Evolutionary conservation across 2,329 filamentous ascomycete species (phyloP).

Genomic region (Teratosphaeria viscida): DNA sequence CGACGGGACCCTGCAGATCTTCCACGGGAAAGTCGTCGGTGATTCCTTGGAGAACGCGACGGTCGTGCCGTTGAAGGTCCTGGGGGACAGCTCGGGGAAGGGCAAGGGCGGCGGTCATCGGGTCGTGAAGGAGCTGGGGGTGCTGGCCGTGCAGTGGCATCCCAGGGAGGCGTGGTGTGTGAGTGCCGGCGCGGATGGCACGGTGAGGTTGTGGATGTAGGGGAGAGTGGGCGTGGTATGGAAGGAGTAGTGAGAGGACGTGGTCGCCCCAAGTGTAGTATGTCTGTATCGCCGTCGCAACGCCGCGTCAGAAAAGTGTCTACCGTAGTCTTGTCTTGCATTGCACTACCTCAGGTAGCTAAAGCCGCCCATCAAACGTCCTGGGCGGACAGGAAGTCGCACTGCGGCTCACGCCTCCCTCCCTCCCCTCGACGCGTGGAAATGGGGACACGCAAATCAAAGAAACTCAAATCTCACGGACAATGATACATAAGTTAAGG

Average conservation of each 20-base stretch:
- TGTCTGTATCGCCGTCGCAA: too few relatives aligned
- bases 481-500: too few relatives aligned
- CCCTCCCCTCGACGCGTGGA: too few relatives aligned
- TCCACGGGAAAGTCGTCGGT: conserved; percentile 90
- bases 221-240: not conserved
- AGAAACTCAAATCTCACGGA: too few relatives aligned
- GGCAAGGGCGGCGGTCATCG: conserved; percentile 45
- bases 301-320: too few relatives aligned
- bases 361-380: too few relatives aligned
- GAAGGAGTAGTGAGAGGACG: not conserved
- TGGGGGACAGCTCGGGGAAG: conserved; percentile 47
- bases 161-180: conserved; percentile 87
- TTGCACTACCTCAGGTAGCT: too few relatives aligned
- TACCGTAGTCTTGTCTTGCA: too few relatives aligned
- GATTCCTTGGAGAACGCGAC: conserved; percentile 94
- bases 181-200: conserved; percentile 88
- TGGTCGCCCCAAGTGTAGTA: too few relatives aligned
- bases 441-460: too few relatives aligned
- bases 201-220: conserved; percentile 70
- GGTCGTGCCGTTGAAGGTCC: conserved; percentile 90
- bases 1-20: conserved; percentile 88
- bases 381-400: too few relatives aligned
- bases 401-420: too few relatives aligned
- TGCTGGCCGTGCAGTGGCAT: conserved; percentile 95
- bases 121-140: conserved; percentile 74